Base-by-base conservation (phyloP, 179 eudicot species). In the Dionaea muscipula region DNA sequence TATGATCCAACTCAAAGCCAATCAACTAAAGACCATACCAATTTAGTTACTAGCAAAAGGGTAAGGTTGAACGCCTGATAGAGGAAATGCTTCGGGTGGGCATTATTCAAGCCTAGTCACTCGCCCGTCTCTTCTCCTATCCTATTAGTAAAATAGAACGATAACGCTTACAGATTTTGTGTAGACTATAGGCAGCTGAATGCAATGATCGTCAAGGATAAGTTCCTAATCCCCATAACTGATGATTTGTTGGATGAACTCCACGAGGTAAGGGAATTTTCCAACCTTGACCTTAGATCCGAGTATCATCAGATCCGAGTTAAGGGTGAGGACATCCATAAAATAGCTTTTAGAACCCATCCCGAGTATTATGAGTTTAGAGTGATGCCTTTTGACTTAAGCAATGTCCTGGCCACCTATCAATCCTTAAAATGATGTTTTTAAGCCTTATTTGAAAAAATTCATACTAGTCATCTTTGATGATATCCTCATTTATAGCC, bases 381-480 rank as follows among this genome's bases (percentile, higher is more conserved):
- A 18, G 39, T 27, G 1, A 27, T 51, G 39, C 21, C 38, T 2
- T 27, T 27, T 17, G 55, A 2, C 7, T 0, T 16, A 1, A 28
- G 19, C 1, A 51, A 26, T 27, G 55, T 9, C 1, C 39, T 12
- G 3, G 7, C 55, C 21, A 28, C 33, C 1, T 33, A 21, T 27
- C 46, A 1, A 13, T 8, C 16, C 0, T 43, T 47, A 15, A 52
- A 58, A 18, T 21, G 35, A 4, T 31, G 10, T 11, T 31, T 31
- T 31, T 31, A 1, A 31, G 35, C 35, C 35, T 1, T 31, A 31
- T 4, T 1, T 31, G 4, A 2, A 14, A 16, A 39, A 39, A 16
- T 45, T 45, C 12, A 45, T 57, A 7, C 25, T 57, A 5, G 52
- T 43, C 4, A 16, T 45, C 18, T 45, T 46, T 46, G 19, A 45